Evolutionary conservation across 495 filamentous ascomycete genomes (phyloP), one percentile per base, ranked within the genome.

Genomic region (Penicillium cosmopolitanum): DNA sequence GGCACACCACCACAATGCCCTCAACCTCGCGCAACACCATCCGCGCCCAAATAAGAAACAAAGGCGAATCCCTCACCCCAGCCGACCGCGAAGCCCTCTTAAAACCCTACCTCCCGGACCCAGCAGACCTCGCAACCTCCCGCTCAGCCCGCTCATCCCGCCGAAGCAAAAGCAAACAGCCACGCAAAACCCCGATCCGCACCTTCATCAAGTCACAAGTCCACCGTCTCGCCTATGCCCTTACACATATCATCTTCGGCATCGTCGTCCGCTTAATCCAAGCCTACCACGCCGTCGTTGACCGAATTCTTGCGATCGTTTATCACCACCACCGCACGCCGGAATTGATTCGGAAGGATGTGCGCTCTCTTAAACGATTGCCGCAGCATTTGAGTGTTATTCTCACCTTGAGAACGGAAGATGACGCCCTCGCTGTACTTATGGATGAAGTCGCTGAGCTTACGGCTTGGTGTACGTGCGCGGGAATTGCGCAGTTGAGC

Each of bases 311-410:
- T 62, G 87, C 92, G 11, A 79, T 98, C 59, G 80, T 93, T 23
- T 90, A 92, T 66, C 90, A 99, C 75, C 96, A 98, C 72, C 93
- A 98, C 73, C 87, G 90, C 46, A 94, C 93, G 1, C 95, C 95
- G 16, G 91, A 96, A 76, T 80, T 96, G 57, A 96, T 99, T 62
- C 83, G 85, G 63, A 85, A 88, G 59, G 95, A 98, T 78, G 90
- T 97, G n/a, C 88, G 84, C 64, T 81, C 77, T 2, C 78, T 94
- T 55, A 81, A 76, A 40, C 80, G 87, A 56, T 63, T 97, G 47
- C 95, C 95, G 3, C 79, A 88, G 53, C 96, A 98, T 71, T 67
- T 99, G 19, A 96, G 92, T 69, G 87, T 97, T 7, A 87, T 98
- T 57, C 72, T 99, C 60, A 88, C 86, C 6, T 70, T 90, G 55